Percentiles rank a stretch among this genome's conserved stretches.
phyloP scores from a whole-genome alignment of 306 rosid genomes.

The Corylus americana region DNA sequence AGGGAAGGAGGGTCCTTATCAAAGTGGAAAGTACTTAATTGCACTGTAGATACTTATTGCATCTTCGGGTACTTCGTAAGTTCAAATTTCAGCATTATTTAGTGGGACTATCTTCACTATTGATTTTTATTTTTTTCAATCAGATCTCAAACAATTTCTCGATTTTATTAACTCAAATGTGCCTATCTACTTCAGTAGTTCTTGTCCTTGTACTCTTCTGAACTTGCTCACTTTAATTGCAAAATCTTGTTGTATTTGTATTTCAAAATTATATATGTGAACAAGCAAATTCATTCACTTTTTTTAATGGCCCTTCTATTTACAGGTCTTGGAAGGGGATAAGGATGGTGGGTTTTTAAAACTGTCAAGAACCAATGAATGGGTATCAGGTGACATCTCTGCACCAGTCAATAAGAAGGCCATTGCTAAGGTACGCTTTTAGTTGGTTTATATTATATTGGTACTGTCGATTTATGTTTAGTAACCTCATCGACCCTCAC shows the following conservation, averaged over 20 bases:
- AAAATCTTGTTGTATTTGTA: conserved; percentile 14
- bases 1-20: neutral
- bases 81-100: neutral
- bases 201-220: conserved; percentile 3
- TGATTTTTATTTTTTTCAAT: conserved; percentile 1
- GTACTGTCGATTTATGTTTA: neutral
- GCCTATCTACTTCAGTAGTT: conserved; percentile 9
- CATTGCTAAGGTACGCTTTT: conserved; percentile 56
- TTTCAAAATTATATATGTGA: neutral
- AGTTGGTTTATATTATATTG: conserved; percentile 10
- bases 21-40: neutral
- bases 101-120: neutral
- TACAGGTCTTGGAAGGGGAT: conserved; percentile 48
- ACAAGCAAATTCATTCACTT: conserved; percentile 20
- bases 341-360: conserved; percentile 71
- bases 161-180: conserved; percentile 4
- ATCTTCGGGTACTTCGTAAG: neutral
- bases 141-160: conserved; percentile 23
- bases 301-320: conserved; percentile 18
- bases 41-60: neutral
- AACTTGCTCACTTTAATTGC: conserved; percentile 5
- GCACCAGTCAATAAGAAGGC: conserved; percentile 70
- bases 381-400: conserved; percentile 69
- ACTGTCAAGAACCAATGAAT: conserved; percentile 62
- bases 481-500: conserved; percentile 2